Evolutionary conservation across 1,284 basidiomycete genomes (phyloP), one percentile per base, ranked within the genome.

Genomic region (Tremellales sp.): DNA sequence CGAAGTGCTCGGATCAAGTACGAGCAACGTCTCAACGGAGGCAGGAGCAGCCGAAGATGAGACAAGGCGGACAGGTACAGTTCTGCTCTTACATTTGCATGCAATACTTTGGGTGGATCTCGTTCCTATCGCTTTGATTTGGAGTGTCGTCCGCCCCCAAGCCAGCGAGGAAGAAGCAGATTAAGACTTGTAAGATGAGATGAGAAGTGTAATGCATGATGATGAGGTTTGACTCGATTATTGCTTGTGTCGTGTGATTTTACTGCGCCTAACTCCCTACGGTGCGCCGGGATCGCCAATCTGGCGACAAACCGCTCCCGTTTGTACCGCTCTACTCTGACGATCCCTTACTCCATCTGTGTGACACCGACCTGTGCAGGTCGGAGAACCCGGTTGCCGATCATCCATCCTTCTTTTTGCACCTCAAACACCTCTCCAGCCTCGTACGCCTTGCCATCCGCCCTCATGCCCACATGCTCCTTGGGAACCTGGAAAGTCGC

Each of bases 311-410:
- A n/a, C n/a, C n/a, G n/a, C n/a, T n/a, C n/a, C n/a, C n/a, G n/a
- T n/a, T n/a, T n/a, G n/a, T n/a, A n/a, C n/a, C n/a, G n/a, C n/a
- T n/a, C n/a, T n/a, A n/a, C n/a, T n/a, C 33, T 6, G 8, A 15
- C 8, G 8, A 31, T 15, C 37, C 17, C 35, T 53, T 70, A 67
- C 58, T 72, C 70, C 10, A 67, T 61, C 67, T 76, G 75, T 12
- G 86, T 91, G 26, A 98, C 93, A 51, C 94, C 96, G 48, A 98
- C 94, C 78, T 97, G 91, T 19, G 96, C 94, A 3, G 96, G 90
- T 47, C 94, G 82, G 66, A 98, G 75, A 46, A 96, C 83, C 53
- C 94, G 81, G 61, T 89, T 87, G 76, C 92, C 93, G 75, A 96
- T 90, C 75, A 79, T 89, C 78, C 88, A 97, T 11, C 94, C 93